phyloP scores from a whole-genome alignment of 495 filamentous ascomycete species.

The Tuber microsphaerosporum region DNA sequence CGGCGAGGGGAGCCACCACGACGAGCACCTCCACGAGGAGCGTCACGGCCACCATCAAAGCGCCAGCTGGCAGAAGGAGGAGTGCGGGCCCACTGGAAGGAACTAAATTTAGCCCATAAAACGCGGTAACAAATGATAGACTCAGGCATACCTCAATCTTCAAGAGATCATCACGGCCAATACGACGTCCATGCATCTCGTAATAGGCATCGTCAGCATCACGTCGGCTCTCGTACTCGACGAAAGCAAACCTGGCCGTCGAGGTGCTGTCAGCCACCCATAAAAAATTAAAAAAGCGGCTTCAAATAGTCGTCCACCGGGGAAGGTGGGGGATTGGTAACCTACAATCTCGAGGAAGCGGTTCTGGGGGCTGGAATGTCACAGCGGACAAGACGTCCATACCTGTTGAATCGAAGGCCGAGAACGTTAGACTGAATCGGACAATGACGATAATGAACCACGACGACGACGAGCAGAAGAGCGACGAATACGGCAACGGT shows the following conservation, averaged over 20 bases:
- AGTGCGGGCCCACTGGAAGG: constrained; percentile 84
- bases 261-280: constrained; percentile 34
- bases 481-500: constrained; percentile 30
- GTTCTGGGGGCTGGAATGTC: constrained; percentile 95
- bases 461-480: constrained; percentile 39
- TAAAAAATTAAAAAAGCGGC: constrained; percentile 34
- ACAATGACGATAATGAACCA: constrained; percentile 14
- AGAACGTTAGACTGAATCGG: constrained; percentile 35
- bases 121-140: background rate
- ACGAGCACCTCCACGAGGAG: constrained; percentile 55
- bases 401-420: constrained; percentile 54
- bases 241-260: constrained; percentile 81
- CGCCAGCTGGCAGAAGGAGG: constrained; percentile 97
- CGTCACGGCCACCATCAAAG: constrained; percentile 80
- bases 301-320: constrained; percentile 31
- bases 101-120: constrained; percentile 7
- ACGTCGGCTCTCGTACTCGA: constrained; percentile 97
- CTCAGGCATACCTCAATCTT: constrained; percentile 80
- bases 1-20: constrained; percentile 71
- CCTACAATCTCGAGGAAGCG: constrained; percentile 87
- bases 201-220: constrained; percentile 99
- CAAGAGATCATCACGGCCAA: constrained; percentile 88
- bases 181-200: constrained; percentile 99
- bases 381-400: constrained; percentile 96
- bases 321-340: constrained; percentile 38